Conservation (phyloP, 1,139 yeast genomes). For the Kodamaea ohmeri region DNA sequence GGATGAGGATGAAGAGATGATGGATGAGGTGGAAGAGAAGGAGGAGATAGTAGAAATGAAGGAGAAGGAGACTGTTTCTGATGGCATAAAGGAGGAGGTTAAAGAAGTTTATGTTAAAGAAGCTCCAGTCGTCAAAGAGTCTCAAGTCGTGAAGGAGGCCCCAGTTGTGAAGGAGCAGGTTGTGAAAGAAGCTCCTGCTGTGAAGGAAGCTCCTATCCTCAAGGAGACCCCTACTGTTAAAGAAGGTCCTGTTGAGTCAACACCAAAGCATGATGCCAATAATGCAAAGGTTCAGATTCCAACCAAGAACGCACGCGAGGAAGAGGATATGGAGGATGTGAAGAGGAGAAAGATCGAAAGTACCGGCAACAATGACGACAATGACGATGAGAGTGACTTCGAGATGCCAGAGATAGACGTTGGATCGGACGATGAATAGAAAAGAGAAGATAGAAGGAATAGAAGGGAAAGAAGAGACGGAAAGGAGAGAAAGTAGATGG, state of each 20-base stretch:
- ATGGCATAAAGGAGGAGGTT: not conserved
- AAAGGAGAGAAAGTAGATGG: not conserved
- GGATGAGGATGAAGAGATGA: conserved; percentile 15
- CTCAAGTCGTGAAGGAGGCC: not conserved
- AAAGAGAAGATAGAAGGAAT: not conserved
- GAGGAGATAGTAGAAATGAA: not conserved
- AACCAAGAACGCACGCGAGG: too few relatives aligned
- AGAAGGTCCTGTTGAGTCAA: too few relatives aligned
- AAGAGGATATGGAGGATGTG: too few relatives aligned
- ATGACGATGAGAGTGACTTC: conserved; percentile 46
- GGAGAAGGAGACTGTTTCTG: conserved; percentile 1
- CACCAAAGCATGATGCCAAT: too few relatives aligned
- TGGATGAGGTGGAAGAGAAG: conserved; percentile 3
- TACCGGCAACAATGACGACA: not conserved
- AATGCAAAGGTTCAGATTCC: too few relatives aligned
- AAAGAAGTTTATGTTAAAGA: too few relatives aligned
- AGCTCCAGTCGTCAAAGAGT: not conserved
- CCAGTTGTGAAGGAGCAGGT: not conserved
- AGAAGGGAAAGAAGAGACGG: not conserved
- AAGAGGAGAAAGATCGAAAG: conserved; percentile 2
- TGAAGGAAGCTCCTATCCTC: too few relatives aligned
- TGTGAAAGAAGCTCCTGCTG: conserved; percentile 2
- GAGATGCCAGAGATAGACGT: conserved; percentile 58
- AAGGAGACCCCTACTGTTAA: too few relatives aligned
- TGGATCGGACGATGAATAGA: conserved; percentile 27